Base-by-base conservation (phyloP, 768 basidiomycete genomes). In the Lyophyllum semitale region DNA sequence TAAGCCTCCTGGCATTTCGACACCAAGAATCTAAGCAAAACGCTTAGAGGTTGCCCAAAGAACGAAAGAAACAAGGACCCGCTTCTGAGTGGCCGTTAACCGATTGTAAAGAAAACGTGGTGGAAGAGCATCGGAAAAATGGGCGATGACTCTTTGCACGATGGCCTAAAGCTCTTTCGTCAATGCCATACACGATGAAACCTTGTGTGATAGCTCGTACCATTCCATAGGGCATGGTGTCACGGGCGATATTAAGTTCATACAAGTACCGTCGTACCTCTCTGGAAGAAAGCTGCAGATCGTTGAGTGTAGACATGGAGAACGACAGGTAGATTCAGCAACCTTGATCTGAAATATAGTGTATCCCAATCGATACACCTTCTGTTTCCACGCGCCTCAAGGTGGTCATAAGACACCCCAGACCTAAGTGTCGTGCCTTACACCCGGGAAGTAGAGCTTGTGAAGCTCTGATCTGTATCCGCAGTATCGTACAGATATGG, bases 171-270 rank as follows among this genome's bases (percentile, higher is more conserved):
- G 18, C 8, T 30, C 23, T 17, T 9, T 35, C 2, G n/a, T 18
- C 27, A 51, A 11, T 22, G 17, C 32, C 15, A 15, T 11, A n/a
- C 23, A 41, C 12, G n/a, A 18, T 18, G 27, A 18, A 23, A 26
- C 7, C n/a, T 18, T 2, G 17, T 0, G 38, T 20, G 18, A 37
- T 1, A 15, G 4, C 11, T 17, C 38, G 22, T 54, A 57, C 59
- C 48, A 15, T 51, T 22, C 59, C 53, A 42, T 60, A 60, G 17
- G 59, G 59, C 33, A 57, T 48, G 11, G 29, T 46, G 15, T 27
- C 3, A 23, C 7, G 7, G 17, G 26, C 55, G 25, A 11, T 27
- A 9, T 40, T 13, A 1, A 60, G n/a, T 3, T 25, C 52, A 8
- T 12, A 7, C 3, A 57, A 18, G 32, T 27, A 50, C 18, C 27